Evolutionary conservation across 2,329 filamentous ascomycete species (phyloP).

Genomic region (Sclerotinia spermophila): DNA sequence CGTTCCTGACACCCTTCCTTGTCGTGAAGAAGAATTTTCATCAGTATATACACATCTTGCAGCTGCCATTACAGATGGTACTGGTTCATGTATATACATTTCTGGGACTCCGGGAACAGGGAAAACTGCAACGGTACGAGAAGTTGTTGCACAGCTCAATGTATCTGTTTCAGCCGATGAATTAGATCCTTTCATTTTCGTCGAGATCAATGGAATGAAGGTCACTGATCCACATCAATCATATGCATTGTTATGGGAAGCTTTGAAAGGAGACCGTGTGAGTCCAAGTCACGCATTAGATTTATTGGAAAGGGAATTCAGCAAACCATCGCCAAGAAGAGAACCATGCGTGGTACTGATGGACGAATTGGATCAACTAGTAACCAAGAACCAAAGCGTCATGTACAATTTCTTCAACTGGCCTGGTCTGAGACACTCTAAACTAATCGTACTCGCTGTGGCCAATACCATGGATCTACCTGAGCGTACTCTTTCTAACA

Average conservation of each 20-base stretch:
- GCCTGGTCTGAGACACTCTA: constrained; percentile 86
- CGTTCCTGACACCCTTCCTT: constrained; percentile 83
- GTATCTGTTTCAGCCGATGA: constrained; percentile 85
- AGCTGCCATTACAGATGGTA: constrained; percentile 87
- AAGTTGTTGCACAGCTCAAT: constrained; percentile 87
- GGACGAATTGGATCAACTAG: constrained; percentile 96
- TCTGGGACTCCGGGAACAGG: constrained; percentile 97
- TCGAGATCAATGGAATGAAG: constrained; percentile 99
- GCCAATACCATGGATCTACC: constrained; percentile 99
- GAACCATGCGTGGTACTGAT: constrained; percentile 96
- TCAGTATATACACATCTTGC: constrained; percentile 92
- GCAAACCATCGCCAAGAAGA: constrained; percentile 80
- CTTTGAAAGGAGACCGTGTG: constrained; percentile 86
- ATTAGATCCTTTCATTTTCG: constrained; percentile 96
- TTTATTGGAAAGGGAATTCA: constrained; percentile 88
- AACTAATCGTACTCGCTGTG: constrained; percentile 92
- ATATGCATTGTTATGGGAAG: constrained; percentile 93
- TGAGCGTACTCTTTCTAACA: constrained; percentile 93
- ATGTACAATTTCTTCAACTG: constrained; percentile 99
- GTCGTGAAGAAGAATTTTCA: constrained; percentile 86
- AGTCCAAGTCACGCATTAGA: constrained; percentile 89
- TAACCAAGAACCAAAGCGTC: constrained; percentile 97
- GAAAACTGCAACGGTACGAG: constrained; percentile 94
- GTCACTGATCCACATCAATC: constrained; percentile 97
- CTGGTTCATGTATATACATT: constrained; percentile 96